Base-by-base conservation (phyloP, 805 yeast species). In the Saturnispora saitoi region DNA sequence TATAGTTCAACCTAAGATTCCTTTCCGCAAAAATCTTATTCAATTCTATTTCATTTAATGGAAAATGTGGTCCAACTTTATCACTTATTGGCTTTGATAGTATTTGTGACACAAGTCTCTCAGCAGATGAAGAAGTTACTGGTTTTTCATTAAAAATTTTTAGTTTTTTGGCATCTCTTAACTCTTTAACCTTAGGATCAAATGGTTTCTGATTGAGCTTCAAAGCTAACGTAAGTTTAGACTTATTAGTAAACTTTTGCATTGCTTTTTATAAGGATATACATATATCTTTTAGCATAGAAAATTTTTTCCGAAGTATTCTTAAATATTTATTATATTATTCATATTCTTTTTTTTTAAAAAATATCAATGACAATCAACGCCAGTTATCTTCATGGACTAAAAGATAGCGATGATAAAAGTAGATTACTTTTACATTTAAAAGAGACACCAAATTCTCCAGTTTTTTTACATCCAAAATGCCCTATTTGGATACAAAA, bases 1-100 rank as follows among this genome's bases (percentile, higher is more conserved):
- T 69, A 57, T 75, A 75, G 37, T 78, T 54, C 48, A 83, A 61
- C 44, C 77, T 62, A 46, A 67, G 65, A 54, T 80, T 65, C 34
- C 55, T 56, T 19, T 52, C 50, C 20, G 50, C 51, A 42, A 61
- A 58, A 6, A 67, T 53, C 7, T 37, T 50, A 12, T 53, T 45
- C 4, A 67, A 45, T 42, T 67, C 65, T 12, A 57, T 56, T 2
- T 58, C 55, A 4, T 60, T 51, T 31, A 67, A 57, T 2, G 43
- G 30, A 2, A 65, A 60, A 12, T 47, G 44, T 1, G 67, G 60
- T 1, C 59, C 62, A 2, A 63, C 54, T 14, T 52, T 51, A n/a
- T 54, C 54, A 0, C 48, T 53, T 6, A 62, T 45, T 15, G 54
- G 44, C 15, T 54, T 53, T 0, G 51, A 56, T 7, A 64, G 45